Base-by-base conservation (phyloP, 768 basidiomycete species). In the Boletales sp. region DNA sequence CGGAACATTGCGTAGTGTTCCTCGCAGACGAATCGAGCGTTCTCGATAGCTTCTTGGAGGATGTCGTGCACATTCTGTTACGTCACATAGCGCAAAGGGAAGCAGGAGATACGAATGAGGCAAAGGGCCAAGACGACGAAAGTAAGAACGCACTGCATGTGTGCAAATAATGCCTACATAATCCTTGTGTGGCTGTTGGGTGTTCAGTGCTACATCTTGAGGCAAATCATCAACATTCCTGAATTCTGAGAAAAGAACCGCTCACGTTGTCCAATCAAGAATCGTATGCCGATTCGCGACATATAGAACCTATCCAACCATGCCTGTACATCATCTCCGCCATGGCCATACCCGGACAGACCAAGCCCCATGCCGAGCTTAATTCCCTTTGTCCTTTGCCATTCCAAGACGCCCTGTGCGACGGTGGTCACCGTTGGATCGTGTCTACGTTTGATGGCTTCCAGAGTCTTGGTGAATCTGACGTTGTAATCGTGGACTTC, bases 91-190 rank as follows among this genome's bases (percentile, higher is more conserved):
- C 25, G 10, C 8, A 36, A 13, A 43, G 15, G 31, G 6, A 21
- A 28, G 17, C 13, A n/a, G 31, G 41, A 14, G 15, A 10, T 17
- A 43, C 4, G 18, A 5, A 14, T 55, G 43, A 47, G 28, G 50
- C 12, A 44, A 40, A 9, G 7, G 39, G 43, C 35, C 28, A 41
- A 10, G 18, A 46, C 42, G 36, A 14, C n/a, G 43, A 39, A 21
- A 43, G 36, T 8, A 25, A 36, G 19, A 38, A 78, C 86, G 57
- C 56, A 90, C 87, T 2, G 94, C 87, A 63, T 89, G 78, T 2
- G 91, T 97, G 69, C 93, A 96, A 63, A 98, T 98, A 62, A 99
- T 97, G 9, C 96, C 95, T 25, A 99, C 96, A 63, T 94, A 95
- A 65, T 93, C 87, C 42, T 78, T 75, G 63, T 98, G 94, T 0